A percentile compares a stretch with the other conserved stretches of the same genome.
Evolutionary conservation across 169 alveolate species (phyloP).

Genomic region (Cryptosporidium parvum): DNA sequence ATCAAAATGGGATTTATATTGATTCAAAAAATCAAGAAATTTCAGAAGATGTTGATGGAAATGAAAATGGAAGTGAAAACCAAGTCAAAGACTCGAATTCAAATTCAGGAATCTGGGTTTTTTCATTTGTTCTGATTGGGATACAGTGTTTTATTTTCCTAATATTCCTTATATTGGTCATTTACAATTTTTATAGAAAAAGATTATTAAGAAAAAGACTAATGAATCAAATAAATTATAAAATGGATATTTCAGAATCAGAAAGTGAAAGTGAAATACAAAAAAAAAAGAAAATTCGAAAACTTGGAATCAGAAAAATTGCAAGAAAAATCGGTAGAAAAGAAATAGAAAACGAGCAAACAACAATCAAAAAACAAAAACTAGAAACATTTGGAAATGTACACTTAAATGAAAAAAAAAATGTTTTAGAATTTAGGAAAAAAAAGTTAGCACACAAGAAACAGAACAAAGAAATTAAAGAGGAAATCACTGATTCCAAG

Average conservation of each 20-base stretch:
- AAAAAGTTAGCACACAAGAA: neutral
- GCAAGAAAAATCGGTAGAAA: constrained; percentile 33
- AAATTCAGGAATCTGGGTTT: neutral
- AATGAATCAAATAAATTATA: constrained; percentile 28
- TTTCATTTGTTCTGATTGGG: constrained; percentile 26
- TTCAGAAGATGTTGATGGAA: neutral
- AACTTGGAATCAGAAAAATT: constrained; percentile 12
- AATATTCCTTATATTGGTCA: constrained; percentile 5
- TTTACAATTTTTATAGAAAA: constrained; percentile 36
- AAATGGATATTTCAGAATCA: constrained; percentile 54
- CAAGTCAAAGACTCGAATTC: neutral
- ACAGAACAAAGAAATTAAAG: constrained; percentile 2
- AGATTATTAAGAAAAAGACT: constrained; percentile 41
- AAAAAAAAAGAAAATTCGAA: constrained; percentile 18
- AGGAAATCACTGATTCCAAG: constrained; percentile 4
- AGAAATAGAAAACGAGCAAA: constrained; percentile 6
- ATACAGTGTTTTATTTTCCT: constrained; percentile 15
- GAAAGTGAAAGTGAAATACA: constrained; percentile 22
- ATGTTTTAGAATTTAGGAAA: constrained; percentile 41
- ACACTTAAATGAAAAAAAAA: constrained; percentile 21
- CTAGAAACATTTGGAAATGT: neutral
- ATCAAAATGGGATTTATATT: neutral
- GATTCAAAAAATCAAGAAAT: neutral
- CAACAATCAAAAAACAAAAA: neutral
- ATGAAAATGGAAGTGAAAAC: neutral